These are phyloP conservation scores for Teunomyces aglyptinius DNA, from an alignment of 805 yeast genomes.

Conservation along the genomic window DNA sequence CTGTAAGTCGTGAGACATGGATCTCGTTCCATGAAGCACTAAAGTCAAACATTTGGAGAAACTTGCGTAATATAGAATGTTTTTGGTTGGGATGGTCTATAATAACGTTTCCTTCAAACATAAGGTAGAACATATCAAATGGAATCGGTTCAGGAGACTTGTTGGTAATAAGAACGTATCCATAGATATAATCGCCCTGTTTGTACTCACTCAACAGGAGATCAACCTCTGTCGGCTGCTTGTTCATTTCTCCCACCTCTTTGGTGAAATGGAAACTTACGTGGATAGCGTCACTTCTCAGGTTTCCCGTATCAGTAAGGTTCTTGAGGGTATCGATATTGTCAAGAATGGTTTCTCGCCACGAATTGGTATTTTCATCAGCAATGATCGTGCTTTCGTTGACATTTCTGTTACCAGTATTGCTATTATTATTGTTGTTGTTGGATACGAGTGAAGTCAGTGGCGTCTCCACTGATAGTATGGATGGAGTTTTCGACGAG, in stretches of 20 bases:
- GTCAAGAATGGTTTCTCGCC: conserved; percentile 40
- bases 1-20: conserved; percentile 30
- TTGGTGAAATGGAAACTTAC: conserved; percentile 33
- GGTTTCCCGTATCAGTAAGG: conserved; percentile 28
- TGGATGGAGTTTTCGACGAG: background rate
- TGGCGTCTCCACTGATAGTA: conserved; percentile 1
- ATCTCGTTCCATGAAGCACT: conserved; percentile 50
- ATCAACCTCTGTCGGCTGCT: conserved; percentile 27
- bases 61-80: conserved; percentile 17
- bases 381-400: conserved; percentile 21
- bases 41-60: conserved; percentile 51
- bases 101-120: conserved; percentile 49
- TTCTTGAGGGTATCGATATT: conserved; percentile 34
- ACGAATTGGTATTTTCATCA: conserved; percentile 30
- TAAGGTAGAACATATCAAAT: conserved; percentile 61
- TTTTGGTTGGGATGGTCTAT: conserved; percentile 16
- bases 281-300: conserved; percentile 24
- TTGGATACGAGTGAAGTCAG: conserved; percentile 1
- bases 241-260: conserved; percentile 29
- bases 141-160: conserved; percentile 40
- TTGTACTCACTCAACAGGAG: conserved; percentile 48
- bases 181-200: conserved; percentile 65
- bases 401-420: background rate
- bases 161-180: conserved; percentile 49
- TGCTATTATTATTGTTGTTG: background rate